Percentiles rank a stretch among this genome's conserved stretches.
These are phyloP conservation scores for Nicotiana paniculata DNA, from an alignment of 257 asterid genomes.

Conservation along the genomic window DNA sequence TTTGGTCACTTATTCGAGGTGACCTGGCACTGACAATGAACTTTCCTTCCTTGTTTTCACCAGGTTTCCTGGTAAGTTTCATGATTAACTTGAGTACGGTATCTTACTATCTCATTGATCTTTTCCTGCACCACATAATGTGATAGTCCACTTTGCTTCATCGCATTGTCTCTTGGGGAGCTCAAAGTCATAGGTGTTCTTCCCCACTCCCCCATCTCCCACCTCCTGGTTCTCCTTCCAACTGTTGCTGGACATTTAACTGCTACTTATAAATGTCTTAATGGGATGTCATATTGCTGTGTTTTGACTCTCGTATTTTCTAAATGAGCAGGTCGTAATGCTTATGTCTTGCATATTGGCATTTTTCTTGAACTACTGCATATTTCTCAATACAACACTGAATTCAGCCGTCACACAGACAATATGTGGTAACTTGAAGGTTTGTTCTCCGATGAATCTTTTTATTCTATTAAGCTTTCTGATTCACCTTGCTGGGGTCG, in stretches of 20 bases:
- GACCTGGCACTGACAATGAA: conserved; percentile 70
- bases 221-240: background rate
- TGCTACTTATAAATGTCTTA: background rate
- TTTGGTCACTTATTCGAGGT: conserved; percentile 79
- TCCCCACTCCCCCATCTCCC: background rate
- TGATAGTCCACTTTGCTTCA: background rate
- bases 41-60: conserved; percentile 63
- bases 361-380: conserved; percentile 70
- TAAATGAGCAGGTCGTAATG: conserved; percentile 52
- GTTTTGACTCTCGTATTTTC: conserved; percentile 9
- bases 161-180: background rate
- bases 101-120: background rate
- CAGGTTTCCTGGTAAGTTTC: conserved; percentile 76
- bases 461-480: background rate
- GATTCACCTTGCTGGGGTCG: background rate
- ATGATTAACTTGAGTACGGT: background rate
- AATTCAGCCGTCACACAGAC: conserved; percentile 96
- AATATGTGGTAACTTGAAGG: conserved; percentile 94
- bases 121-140: background rate
- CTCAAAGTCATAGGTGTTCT: background rate
- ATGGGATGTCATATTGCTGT: conserved; percentile 4
- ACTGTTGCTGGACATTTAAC: background rate
- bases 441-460: conserved; percentile 22
- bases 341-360: conserved; percentile 77
- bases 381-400: conserved; percentile 85